Evolutionary conservation across 371 early-diverging fungal species (phyloP).

Genomic region (Apophysomyces elegans): DNA sequence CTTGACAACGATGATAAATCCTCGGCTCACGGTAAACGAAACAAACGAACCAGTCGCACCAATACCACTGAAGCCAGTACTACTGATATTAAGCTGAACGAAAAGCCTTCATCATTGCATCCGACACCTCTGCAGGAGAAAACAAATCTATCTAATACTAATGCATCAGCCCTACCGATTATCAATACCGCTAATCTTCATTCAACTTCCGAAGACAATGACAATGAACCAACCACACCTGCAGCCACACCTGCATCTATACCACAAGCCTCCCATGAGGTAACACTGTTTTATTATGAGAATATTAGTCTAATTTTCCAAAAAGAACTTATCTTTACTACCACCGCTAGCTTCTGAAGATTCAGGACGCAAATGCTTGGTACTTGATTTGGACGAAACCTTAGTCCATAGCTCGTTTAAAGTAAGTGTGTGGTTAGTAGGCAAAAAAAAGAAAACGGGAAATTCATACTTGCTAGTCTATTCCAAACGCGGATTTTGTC

Average conservation of each 20-base stretch:
- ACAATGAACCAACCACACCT: background rate
- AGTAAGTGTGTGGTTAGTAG: conserved; percentile 14
- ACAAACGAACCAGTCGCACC: background rate
- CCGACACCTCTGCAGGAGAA: conserved; percentile 7
- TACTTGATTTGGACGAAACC: conserved; percentile 67
- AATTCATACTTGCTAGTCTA: background rate
- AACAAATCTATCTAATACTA: background rate
- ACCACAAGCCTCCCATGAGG: conserved; percentile 6
- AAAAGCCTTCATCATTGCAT: background rate
- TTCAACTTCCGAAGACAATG: background rate
- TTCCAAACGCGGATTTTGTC: conserved; percentile 67
- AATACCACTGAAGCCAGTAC: background rate
- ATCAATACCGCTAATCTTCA: conserved; percentile 3
- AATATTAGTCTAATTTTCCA: background rate
- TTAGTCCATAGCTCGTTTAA: conserved; percentile 62
- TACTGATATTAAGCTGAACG: background rate
- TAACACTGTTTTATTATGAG: background rate
- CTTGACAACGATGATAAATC: conserved; percentile 17
- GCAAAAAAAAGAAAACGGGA: too few relatives aligned
- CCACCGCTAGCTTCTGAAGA: conserved; percentile 21
- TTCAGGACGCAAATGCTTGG: conserved; percentile 48
- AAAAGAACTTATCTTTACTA: background rate
- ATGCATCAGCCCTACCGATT: background rate
- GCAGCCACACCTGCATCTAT: conserved; percentile 6
- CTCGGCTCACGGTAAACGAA: background rate